These are phyloP conservation scores for Trichophyton verrucosum DNA, from an alignment of 2,329 filamentous ascomycete species.

Conservation along the genomic window DNA sequence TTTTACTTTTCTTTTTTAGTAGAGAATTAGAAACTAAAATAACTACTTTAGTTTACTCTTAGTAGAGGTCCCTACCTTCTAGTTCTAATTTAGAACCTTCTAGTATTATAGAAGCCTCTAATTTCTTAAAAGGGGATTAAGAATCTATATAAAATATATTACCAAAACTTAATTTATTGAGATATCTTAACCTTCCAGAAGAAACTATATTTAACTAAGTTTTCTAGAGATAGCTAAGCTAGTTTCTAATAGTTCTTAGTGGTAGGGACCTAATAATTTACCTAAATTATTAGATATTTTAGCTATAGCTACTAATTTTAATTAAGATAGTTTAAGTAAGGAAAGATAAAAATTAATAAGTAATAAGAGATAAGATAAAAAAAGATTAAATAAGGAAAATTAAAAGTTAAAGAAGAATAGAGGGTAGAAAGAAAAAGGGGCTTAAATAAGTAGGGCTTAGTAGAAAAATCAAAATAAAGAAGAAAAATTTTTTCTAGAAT, in stretches of 20 bases:
- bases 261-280: not conserved
- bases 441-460: too few species aligned
- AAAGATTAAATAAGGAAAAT: not conserved
- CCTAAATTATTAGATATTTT: not conserved
- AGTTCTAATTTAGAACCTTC: not conserved
- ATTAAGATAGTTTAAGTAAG: not conserved
- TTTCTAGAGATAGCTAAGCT: not conserved
- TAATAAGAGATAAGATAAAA: not conserved
- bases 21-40: too few species aligned
- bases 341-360: not conserved
- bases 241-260: not conserved
- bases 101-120: not conserved
- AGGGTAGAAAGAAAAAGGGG: too few species aligned
- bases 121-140: not conserved
- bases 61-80: not conserved
- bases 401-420: not conserved
- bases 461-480: too few species aligned
- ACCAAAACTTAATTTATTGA: not conserved
- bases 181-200: not conserved
- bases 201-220: not conserved
- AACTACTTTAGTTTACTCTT: too few species aligned
- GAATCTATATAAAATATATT: not conserved
- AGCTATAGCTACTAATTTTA: not conserved
- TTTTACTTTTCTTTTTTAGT: too few species aligned
- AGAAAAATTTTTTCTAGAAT: too few species aligned